Conservation (phyloP, 352 stramenopile species). For the Globisporangium splendens region DNA sequence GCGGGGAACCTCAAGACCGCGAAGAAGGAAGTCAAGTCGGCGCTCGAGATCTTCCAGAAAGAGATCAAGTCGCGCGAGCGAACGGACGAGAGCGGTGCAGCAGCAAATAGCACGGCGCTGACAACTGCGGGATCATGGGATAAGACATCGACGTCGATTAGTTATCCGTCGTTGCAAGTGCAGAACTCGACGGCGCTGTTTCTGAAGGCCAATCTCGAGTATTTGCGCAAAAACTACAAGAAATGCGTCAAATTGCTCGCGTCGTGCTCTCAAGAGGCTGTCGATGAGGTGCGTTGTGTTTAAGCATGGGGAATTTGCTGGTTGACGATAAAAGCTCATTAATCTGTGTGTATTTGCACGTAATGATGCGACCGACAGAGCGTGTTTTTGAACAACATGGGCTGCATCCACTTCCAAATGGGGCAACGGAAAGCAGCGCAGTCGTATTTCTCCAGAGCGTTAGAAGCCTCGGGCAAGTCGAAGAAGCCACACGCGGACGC, state of each 20-base stretch:
- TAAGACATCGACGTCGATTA: slow-evolving; percentile 72
- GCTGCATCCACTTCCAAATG: slow-evolving; percentile 92
- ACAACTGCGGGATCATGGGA: slow-evolving; percentile 28
- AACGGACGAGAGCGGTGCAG: slow-evolving; percentile 19
- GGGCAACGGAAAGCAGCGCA: slow-evolving; percentile 87
- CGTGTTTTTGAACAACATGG: slow-evolving; percentile 89
- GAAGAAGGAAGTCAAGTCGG: slow-evolving; percentile 92
- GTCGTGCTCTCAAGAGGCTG: slow-evolving; percentile 80
- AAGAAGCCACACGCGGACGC: slow-evolving; percentile 43
- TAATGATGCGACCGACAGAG: slow-evolving; percentile 28
- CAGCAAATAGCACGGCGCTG: not conserved
- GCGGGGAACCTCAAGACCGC: slow-evolving; percentile 85
- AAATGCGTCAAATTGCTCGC: slow-evolving; percentile 93
- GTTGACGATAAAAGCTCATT: not conserved
- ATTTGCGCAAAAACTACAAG: slow-evolving; percentile 93
- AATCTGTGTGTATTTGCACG: not conserved
- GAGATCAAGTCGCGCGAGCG: slow-evolving; percentile 72
- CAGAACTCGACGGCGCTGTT: slow-evolving; percentile 90
- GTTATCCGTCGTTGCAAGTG: slow-evolving; percentile 72
- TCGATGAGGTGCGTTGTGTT: slow-evolving; percentile 56
- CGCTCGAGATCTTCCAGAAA: slow-evolving; percentile 91
- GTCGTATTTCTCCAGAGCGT: slow-evolving; percentile 88
- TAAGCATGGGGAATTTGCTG: not conserved
- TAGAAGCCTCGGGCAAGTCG: slow-evolving; percentile 60
- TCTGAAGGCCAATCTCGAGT: slow-evolving; percentile 92